Base-by-base conservation (phyloP, 2,329 filamentous ascomycete species). In the Cordyceps militaris region DNA sequence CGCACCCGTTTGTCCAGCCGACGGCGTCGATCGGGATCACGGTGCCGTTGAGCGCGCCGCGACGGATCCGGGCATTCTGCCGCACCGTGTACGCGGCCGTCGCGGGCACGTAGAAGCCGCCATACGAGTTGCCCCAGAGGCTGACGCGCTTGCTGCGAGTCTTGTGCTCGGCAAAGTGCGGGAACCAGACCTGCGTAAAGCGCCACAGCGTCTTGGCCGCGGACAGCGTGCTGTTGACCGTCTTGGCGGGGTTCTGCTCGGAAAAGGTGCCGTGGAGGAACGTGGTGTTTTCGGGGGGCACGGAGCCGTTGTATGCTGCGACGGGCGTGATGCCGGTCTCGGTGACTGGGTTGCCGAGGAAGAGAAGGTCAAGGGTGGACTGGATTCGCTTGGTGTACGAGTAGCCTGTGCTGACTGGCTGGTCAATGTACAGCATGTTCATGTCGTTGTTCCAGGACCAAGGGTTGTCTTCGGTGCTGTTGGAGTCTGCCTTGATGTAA, bases 81-180 rank as follows among this genome's bases (percentile, higher is more conserved):
- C 80, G 67, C 66, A 86, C 77, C 71, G 78, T 81, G 59, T 77
- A 71, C 1, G 72, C 71, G 14, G 82, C 79, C 63, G 88, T 86
- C 0, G 78, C 76, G 1, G 85, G 85, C 0, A 84, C 87, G 64
- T 88, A 90, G 60, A 84, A 82, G 7, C 87, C 87, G 30, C 85
- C 82, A 68, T 89, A 86, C 66, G 82, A 86, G 69, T 89, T 85
- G 1, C 84, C 79, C 65, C 86, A 88, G 2, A 89, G 70, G 64
- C 85, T 84, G 50, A 89, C 77, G 10, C 82, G 79, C 50, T 78
- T 72, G 58, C 76, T 72, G 28, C 70, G 68, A 2, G 79, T 80
- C 55, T 79, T 79, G 67, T 83, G 82, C 61, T 81, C 73, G 0
- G 83, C 81, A 59, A 85, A 85, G 14, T 76, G 71, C 19, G 71